Conservation (phyloP, 768 basidiomycete species). For the Russula foetens region DNA sequence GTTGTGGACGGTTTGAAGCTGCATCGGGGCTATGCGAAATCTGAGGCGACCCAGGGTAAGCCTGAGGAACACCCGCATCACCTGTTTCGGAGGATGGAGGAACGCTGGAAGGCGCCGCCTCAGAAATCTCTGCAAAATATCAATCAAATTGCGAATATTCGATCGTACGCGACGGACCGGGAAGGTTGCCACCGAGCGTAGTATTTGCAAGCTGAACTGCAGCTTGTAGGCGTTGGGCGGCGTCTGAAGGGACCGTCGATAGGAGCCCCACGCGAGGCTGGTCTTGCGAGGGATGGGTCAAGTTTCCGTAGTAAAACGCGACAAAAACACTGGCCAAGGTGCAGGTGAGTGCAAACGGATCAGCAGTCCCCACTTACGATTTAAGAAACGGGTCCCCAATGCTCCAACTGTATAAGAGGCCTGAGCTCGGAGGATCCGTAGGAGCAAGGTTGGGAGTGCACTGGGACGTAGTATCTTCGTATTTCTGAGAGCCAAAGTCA, state of each 20-base stretch:
- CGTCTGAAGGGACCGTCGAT: conserved; percentile 59
- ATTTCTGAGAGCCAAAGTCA: conserved; percentile 49
- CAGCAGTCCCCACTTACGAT: conserved; percentile 37
- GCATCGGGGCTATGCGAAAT: neutral
- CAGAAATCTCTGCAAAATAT: conserved; percentile 30
- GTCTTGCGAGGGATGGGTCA: conserved; percentile 58
- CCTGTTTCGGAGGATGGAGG: conserved; percentile 18
- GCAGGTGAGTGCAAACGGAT: neutral
- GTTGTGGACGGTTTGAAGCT: neutral
- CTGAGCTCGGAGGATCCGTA: conserved; percentile 56
- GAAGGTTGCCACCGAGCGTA: conserved; percentile 27
- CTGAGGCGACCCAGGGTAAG: neutral
- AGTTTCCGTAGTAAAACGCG: conserved; percentile 65
- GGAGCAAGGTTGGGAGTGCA: conserved; percentile 50
- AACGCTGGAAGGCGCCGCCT: conserved; percentile 35
- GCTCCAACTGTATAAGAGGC: conserved; percentile 70
- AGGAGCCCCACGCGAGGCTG: conserved; percentile 62
- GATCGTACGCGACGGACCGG: conserved; percentile 20
- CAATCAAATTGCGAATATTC: neutral
- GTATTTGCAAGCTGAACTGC: conserved; percentile 29
- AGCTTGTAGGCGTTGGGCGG: conserved; percentile 31
- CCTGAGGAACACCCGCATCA: conserved; percentile 21
- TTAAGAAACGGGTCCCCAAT: conserved; percentile 71
- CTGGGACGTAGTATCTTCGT: conserved; percentile 14
- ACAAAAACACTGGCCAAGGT: conserved; percentile 43